phyloP scores from a whole-genome alignment of 169 alveolate genomes.

The Plasmodium malariae region DNA sequence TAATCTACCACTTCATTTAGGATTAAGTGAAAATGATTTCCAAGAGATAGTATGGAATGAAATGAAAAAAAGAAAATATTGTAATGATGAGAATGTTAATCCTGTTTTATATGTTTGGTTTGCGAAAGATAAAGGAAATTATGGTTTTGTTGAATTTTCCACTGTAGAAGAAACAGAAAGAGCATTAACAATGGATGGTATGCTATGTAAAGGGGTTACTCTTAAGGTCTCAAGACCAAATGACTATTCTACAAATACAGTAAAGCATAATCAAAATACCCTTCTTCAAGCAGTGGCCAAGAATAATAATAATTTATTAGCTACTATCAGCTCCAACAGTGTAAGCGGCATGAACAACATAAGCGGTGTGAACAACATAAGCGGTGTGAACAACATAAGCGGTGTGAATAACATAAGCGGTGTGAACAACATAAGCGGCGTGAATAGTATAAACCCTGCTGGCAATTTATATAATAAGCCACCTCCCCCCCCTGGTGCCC shows the following conservation, averaged over 20 bases:
- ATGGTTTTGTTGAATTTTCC: constrained; percentile 93
- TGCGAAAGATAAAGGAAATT: constrained; percentile 94
- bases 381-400: neutral
- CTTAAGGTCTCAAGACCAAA: constrained; percentile 93
- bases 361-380: constrained; percentile 3
- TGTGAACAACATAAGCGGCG: constrained; percentile 30
- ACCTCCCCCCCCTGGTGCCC: constrained; percentile 64
- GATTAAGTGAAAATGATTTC: constrained; percentile 91
- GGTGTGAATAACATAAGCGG: constrained; percentile 33
- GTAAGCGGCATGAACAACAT: neutral
- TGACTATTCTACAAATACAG: constrained; percentile 87
- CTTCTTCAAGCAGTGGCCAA: neutral
- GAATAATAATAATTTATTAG: neutral
- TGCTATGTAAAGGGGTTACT: constrained; percentile 92
- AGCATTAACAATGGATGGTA: constrained; percentile 93
- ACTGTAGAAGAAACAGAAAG: constrained; percentile 94
- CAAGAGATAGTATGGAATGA: constrained; percentile 92
- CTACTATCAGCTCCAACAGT: neutral
- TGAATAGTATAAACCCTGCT: neutral
- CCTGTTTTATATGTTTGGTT: constrained; percentile 95
- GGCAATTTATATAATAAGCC: constrained; percentile 12
- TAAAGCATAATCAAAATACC: constrained; percentile 50
- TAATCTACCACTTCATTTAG: constrained; percentile 90
- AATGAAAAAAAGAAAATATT: constrained; percentile 89
- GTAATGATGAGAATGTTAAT: constrained; percentile 90